A percentile compares a stretch with the other conserved stretches of the same genome.
Evolutionary conservation across 345 rosid genomes (phyloP).

Genomic region (Streptanthus diversifolius): DNA sequence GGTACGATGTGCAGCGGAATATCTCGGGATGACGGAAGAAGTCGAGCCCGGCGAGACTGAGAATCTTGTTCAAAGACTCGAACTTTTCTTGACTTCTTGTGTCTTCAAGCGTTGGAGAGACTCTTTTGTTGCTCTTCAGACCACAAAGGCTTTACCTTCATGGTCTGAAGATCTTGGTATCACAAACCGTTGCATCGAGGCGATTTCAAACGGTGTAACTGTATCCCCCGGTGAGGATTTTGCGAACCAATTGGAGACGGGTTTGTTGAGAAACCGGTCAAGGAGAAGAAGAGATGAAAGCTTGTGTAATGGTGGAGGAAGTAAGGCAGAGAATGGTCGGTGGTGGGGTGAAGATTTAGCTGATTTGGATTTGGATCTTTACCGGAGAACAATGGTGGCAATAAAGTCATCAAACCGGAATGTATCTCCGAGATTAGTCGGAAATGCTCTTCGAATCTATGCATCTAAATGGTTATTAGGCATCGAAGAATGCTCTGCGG

Average conservation of each 20-base stretch:
- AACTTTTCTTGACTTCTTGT: conserved; percentile 76
- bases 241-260: conserved; percentile 18
- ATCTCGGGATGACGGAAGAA: conserved; percentile 88
- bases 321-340: conserved; percentile 41
- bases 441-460: conserved; percentile 75
- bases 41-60: conserved; percentile 62
- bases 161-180: conserved; percentile 89
- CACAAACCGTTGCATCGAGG: conserved; percentile 75
- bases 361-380: conserved; percentile 75
- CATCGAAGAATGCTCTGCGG: conserved; percentile 38
- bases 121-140: conserved; percentile 69
- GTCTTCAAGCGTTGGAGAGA: conserved; percentile 86
- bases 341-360: conserved; percentile 99
- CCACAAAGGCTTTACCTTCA: conserved; percentile 57
- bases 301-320: conserved; percentile 74
- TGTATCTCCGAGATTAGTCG: conserved; percentile 53
- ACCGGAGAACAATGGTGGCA: conserved; percentile 73
- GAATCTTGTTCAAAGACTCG: conserved; percentile 73
- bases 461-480: conserved; percentile 70
- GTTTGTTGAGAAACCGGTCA: conserved; percentile 75
- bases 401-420: conserved; percentile 63
- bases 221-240: conserved; percentile 54
- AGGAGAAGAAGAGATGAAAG: conserved; percentile 64
- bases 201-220: conserved; percentile 56
- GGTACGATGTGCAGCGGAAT: conserved; percentile 80